Conservation (phyloP, 371 early-diverging fungal genomes). For the Rhizopus microsporus region DNA sequence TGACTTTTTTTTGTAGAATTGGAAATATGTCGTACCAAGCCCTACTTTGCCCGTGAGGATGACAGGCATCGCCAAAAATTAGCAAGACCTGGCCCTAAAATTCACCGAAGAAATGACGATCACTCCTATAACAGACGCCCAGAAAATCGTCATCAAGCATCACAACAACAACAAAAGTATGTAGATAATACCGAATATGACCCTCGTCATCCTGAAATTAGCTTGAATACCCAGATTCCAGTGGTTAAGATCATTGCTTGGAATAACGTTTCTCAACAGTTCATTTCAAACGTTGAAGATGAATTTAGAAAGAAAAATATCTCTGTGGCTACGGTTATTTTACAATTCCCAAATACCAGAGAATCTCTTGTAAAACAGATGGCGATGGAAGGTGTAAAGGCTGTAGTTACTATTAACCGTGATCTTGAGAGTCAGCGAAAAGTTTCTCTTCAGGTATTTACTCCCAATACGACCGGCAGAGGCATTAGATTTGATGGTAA, state of each 20-base stretch:
- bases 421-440: slow-evolving; percentile 10
- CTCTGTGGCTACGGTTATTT: slow-evolving; percentile 13
- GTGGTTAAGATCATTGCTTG: slow-evolving; percentile 24
- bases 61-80: background rate
- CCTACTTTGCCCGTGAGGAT: slow-evolving; percentile 28
- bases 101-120: slow-evolving; percentile 4
- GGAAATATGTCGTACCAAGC: slow-evolving; percentile 30
- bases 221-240: background rate
- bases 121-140: background rate
- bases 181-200: background rate
- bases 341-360: slow-evolving; percentile 12
- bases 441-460: slow-evolving; percentile 29
- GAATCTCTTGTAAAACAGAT: slow-evolving; percentile 24
- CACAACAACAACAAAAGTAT: too few relatives aligned
- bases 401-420: slow-evolving; percentile 24
- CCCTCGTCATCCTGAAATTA: background rate
- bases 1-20: slow-evolving; percentile 15
- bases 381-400: slow-evolving; percentile 33
- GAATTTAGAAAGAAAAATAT: slow-evolving; percentile 17
- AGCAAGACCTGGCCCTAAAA: background rate
- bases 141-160: background rate
- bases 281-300: slow-evolving; percentile 15
- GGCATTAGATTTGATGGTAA: slow-evolving; percentile 33
- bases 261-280: slow-evolving; percentile 11
- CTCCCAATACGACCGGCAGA: slow-evolving; percentile 13